Evolutionary conservation across 305 asterid genomes (phyloP).

Genomic region (Coffea humblotiana): DNA sequence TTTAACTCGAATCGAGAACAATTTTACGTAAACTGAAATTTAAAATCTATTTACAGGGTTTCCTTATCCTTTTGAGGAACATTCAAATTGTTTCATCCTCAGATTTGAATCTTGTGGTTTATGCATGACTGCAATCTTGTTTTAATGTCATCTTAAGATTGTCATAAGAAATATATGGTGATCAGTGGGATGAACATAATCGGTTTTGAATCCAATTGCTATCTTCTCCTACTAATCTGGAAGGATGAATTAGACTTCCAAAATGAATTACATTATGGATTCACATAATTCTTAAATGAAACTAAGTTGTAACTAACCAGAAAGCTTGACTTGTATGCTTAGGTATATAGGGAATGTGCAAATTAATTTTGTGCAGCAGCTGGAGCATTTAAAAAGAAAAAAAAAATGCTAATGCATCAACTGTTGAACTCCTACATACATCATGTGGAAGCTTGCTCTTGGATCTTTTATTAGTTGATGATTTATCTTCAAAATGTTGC

Average conservation of each 20-base stretch:
- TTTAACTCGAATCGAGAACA: background rate
- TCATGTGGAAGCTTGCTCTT: background rate
- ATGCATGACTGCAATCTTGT: background rate
- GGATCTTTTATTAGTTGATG: constrained; percentile 1
- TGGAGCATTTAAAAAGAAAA: background rate
- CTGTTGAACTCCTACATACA: background rate
- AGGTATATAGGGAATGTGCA: background rate
- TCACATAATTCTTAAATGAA: background rate
- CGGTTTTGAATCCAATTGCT: background rate
- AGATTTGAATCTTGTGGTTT: background rate
- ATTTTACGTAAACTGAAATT: background rate
- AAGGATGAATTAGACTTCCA: background rate
- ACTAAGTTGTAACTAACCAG: background rate
- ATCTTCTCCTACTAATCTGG: background rate
- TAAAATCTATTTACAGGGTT: background rate
- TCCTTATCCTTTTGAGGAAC: background rate
- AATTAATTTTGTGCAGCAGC: background rate
- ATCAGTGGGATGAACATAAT: too few species aligned
- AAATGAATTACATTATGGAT: background rate
- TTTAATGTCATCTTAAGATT: background rate
- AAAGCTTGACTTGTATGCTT: background rate
- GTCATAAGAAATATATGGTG: background rate
- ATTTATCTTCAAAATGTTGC: constrained; percentile 27
- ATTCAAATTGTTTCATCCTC: background rate
- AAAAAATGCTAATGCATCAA: background rate